Evolutionary conservation across 768 basidiomycete species (phyloP).

Genomic region (Steccherinum ochraceum): DNA sequence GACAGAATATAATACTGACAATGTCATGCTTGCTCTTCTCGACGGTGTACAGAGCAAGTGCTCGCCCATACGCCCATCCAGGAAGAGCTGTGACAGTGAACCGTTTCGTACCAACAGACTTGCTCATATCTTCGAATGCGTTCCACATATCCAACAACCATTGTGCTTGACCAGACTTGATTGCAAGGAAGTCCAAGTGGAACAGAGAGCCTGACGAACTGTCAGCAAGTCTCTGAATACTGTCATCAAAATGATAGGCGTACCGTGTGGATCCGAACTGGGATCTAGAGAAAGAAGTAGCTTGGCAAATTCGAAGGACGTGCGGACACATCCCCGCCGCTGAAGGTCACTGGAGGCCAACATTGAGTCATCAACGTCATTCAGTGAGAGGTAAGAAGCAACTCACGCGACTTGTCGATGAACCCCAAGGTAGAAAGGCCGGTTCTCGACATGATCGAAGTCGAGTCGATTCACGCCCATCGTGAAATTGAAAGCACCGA

Average conservation of each 20-base stretch:
- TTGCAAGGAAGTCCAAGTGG: constrained; percentile 79
- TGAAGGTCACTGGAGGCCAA: constrained; percentile 58
- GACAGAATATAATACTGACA: not conserved
- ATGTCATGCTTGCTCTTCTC: constrained; percentile 36
- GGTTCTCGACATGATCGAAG: constrained; percentile 86
- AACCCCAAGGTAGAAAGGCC: constrained; percentile 86
- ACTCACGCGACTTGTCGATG: constrained; percentile 77
- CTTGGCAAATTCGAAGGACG: constrained; percentile 89
- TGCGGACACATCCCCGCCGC: constrained; percentile 83
- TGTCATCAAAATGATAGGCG: too few species aligned
- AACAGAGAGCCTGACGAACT: constrained; percentile 37
- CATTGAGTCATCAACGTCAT: not conserved
- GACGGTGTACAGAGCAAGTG: constrained; percentile 51
- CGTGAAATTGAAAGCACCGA: constrained; percentile 72
- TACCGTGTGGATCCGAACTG: constrained; percentile 81
- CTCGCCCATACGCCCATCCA: constrained; percentile 70
- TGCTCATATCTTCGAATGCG: constrained; percentile 3
- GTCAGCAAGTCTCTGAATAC: not conserved
- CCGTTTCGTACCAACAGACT: constrained; percentile 9
- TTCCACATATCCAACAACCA: constrained; percentile 77
- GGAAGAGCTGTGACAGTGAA: constrained; percentile 39
- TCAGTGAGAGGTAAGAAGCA: not conserved
- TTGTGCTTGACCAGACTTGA: constrained; percentile 71
- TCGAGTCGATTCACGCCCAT: constrained; percentile 79
- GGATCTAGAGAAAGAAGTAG: constrained; percentile 83